These are phyloP conservation scores for Trichocomaceae sp. DNA, from an alignment of 2,329 filamentous ascomycete species.

Conservation along the genomic window DNA sequence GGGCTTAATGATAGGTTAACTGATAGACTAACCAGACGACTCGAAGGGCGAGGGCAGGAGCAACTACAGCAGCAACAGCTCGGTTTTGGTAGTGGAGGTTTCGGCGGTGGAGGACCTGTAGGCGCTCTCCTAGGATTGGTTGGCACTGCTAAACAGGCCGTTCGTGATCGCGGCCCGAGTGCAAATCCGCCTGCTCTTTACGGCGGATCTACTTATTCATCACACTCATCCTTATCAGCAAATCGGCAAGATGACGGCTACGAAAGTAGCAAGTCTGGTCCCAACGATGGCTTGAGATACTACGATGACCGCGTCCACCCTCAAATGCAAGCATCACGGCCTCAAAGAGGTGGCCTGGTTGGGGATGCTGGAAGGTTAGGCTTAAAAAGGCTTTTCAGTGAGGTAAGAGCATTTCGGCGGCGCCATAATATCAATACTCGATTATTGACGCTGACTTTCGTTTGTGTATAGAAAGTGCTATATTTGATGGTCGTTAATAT, in stretches of 20 bases:
- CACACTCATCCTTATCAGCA: not conserved
- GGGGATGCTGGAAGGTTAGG: not conserved
- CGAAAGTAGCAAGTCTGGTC: not conserved
- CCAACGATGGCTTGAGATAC: not conserved
- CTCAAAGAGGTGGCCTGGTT: not conserved
- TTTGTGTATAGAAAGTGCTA: constrained; percentile 35
- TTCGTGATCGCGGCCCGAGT: not conserved
- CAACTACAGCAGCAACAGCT: not conserved
- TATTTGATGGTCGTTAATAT: constrained; percentile 50
- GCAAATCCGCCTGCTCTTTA: not conserved
- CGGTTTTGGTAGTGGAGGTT: not conserved
- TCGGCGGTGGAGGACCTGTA: not conserved
- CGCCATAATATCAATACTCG: not conserved
- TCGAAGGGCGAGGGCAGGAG: not conserved
- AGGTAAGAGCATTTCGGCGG: not conserved
- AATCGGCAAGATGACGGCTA: not conserved
- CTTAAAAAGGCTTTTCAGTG: not conserved
- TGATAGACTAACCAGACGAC: no score
- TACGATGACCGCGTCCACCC: not conserved
- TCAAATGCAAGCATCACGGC: not conserved
- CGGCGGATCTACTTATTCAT: not conserved
- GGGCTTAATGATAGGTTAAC: not conserved
- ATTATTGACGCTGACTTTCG: not conserved
- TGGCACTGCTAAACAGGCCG: constrained; percentile 1
- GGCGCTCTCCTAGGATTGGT: not conserved